These are phyloP conservation scores for Trametes cubensis DNA, from an alignment of 768 basidiomycete species.

Conservation along the genomic window DNA sequence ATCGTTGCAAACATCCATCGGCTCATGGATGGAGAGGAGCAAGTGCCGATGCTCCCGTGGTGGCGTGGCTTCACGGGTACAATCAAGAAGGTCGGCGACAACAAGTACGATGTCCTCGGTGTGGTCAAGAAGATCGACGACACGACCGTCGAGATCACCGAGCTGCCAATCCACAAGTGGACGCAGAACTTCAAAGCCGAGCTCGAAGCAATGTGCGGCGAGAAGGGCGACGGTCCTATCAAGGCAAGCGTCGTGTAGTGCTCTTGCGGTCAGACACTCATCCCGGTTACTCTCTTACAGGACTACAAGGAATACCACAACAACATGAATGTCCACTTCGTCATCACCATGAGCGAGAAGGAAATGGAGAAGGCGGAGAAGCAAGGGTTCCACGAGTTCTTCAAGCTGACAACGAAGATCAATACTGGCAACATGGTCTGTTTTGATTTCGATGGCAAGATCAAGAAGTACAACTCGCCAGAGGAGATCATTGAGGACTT, in stretches of 20 bases:
- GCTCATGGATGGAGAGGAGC: slow-evolving; percentile 83
- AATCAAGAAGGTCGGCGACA: slow-evolving; percentile 77
- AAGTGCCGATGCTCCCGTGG: slow-evolving; percentile 91
- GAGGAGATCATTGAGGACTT: slow-evolving; percentile 95
- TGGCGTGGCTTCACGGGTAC: slow-evolving; percentile 94
- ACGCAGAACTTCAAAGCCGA: slow-evolving; percentile 92
- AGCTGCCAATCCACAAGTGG: slow-evolving; percentile 95
- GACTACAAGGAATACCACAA: slow-evolving; percentile 98
- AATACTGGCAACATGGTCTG: slow-evolving; percentile 98
- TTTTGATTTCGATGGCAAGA: slow-evolving; percentile 95
- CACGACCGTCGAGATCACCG: slow-evolving; percentile 92
- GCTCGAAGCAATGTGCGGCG: slow-evolving; percentile 85
- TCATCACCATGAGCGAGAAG: slow-evolving; percentile 76
- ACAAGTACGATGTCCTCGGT: slow-evolving; percentile 86
- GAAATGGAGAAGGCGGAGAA: slow-evolving; percentile 85
- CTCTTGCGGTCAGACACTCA: neutral
- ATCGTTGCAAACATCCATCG: slow-evolving; percentile 87
- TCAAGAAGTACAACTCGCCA: slow-evolving; percentile 86
- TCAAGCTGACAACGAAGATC: slow-evolving; percentile 85
- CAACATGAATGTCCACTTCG: slow-evolving; percentile 88
- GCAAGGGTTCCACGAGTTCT: slow-evolving; percentile 88
- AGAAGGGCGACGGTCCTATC: slow-evolving; percentile 79
- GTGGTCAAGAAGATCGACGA: slow-evolving; percentile 75
- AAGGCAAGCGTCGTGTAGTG: slow-evolving; percentile 54
- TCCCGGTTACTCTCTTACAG: slow-evolving; percentile 43